phyloP scores from a whole-genome alignment of 768 basidiomycete species.

The Fomitopsis serialis region DNA sequence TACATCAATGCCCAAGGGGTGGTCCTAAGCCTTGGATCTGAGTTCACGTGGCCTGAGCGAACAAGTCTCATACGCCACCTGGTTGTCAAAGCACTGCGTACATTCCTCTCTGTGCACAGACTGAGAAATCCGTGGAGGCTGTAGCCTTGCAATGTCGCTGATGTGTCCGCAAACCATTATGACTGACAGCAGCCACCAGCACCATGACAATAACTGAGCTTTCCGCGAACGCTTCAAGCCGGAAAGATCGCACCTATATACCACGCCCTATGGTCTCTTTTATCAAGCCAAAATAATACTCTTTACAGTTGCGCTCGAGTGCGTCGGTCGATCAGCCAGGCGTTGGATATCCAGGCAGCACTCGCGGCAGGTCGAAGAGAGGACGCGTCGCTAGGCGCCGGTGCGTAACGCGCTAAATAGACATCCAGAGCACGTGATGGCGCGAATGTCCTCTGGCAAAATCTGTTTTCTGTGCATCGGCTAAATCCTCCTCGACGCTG shows the following conservation, averaged over 20 bases:
- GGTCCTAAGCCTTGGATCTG: slow-evolving; percentile 46
- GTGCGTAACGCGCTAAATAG: too few relatives aligned
- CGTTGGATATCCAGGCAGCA: not conserved
- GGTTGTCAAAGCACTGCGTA: slow-evolving; percentile 94
- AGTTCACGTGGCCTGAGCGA: not conserved
- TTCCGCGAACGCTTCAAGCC: not conserved
- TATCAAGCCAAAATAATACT: not conserved
- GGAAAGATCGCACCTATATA: not conserved
- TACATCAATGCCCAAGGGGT: slow-evolving; percentile 73
- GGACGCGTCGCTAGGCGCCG: too few relatives aligned
- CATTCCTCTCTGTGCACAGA: slow-evolving; percentile 90
- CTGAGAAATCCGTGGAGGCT: slow-evolving; percentile 59
- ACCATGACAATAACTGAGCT: not conserved
- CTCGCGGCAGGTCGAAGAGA: too few relatives aligned
- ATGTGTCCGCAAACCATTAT: slow-evolving; percentile 47
- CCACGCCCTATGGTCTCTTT: not conserved
- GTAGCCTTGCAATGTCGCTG: slow-evolving; percentile 40
- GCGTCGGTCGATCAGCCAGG: not conserved
- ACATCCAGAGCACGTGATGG: not conserved
- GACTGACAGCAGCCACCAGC: not conserved
- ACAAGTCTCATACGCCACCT: slow-evolving; percentile 40
- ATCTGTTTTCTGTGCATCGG: not conserved
- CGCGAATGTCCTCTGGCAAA: not conserved
- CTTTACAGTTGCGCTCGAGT: not conserved
- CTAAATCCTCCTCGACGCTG: not conserved